Evolutionary conservation across 305 asterid species (phyloP).

Genomic region (Solanum aculeatissimum): DNA sequence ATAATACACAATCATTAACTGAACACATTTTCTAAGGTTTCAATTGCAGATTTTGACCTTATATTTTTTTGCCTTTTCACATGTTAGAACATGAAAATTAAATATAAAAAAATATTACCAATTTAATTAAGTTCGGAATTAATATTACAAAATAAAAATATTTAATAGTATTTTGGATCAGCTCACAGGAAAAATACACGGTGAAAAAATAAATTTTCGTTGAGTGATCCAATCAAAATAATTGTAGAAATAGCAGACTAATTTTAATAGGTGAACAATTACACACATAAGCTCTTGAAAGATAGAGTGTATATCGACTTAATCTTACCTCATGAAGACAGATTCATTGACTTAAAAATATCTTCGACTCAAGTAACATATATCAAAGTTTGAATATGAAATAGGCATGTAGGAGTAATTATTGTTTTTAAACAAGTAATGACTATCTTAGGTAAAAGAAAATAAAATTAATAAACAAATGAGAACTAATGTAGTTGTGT

Average conservation of each 20-base stretch:
- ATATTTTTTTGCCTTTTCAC: neutral
- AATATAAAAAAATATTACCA: neutral
- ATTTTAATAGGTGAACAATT: too few relatives aligned
- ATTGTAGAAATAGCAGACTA: too few relatives aligned
- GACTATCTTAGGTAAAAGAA: neutral
- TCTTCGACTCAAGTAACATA: neutral
- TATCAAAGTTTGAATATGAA: neutral
- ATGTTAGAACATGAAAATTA: neutral
- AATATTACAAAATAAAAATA: too few relatives aligned
- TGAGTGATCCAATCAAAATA: too few relatives aligned
- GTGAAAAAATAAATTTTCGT: too few relatives aligned
- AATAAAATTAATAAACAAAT: neutral
- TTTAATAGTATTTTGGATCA: too few relatives aligned
- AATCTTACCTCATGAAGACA: too few relatives aligned
- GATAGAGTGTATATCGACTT: too few relatives aligned
- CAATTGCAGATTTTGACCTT: neutral
- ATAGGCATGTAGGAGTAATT: neutral
- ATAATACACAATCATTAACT: neutral
- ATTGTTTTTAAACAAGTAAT: neutral
- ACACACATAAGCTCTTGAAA: too few relatives aligned
- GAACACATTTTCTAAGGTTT: neutral
- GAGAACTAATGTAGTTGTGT: neutral
- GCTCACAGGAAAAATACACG: too few relatives aligned
- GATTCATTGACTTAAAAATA: neutral
- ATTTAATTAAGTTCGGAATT: too few relatives aligned